A percentile compares a stretch with the other conserved stretches of the same genome.
Evolutionary conservation across 495 filamentous ascomycete genomes (phyloP).

Genomic region (Hyaloscypha variabilis): DNA sequence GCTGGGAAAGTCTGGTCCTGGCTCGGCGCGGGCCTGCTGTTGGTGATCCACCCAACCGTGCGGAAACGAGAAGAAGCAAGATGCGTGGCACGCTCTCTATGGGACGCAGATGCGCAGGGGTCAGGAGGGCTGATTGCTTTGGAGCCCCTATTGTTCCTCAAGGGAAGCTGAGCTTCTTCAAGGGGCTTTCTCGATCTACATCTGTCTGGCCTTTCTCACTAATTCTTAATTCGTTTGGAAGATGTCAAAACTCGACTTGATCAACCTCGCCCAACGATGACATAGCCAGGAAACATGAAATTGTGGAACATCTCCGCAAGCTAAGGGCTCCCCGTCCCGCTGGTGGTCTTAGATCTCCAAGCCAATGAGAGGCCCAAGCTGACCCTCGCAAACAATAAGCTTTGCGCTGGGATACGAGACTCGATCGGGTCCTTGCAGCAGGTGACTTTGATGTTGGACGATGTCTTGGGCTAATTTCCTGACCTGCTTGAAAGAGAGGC

Average conservation of each 20-base stretch:
- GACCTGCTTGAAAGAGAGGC: background rate
- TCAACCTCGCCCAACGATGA: background rate
- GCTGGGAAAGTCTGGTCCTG: too few relatives aligned
- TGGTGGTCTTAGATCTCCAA: background rate
- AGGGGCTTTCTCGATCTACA: background rate
- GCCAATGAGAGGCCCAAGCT: background rate
- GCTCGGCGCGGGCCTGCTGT: background rate
- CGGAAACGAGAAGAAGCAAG: slow-evolving; percentile 2
- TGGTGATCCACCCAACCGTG: background rate
- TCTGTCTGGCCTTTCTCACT: background rate
- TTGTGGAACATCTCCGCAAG: background rate
- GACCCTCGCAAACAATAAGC: slow-evolving; percentile 2
- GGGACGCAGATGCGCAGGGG: background rate
- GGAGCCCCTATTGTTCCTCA: background rate
- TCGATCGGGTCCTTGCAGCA: slow-evolving; percentile 1
- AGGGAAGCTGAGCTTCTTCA: background rate
- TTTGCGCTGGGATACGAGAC: background rate
- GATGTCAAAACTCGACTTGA: background rate
- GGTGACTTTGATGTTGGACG: background rate
- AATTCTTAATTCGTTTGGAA: background rate
- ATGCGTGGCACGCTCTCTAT: slow-evolving; percentile 1
- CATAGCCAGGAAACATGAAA: background rate
- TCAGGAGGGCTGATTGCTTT: background rate
- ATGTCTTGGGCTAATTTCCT: background rate
- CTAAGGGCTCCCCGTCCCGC: background rate